Conservation (phyloP, 306 rosid genomes). For the Rosa lucieae region DNA sequence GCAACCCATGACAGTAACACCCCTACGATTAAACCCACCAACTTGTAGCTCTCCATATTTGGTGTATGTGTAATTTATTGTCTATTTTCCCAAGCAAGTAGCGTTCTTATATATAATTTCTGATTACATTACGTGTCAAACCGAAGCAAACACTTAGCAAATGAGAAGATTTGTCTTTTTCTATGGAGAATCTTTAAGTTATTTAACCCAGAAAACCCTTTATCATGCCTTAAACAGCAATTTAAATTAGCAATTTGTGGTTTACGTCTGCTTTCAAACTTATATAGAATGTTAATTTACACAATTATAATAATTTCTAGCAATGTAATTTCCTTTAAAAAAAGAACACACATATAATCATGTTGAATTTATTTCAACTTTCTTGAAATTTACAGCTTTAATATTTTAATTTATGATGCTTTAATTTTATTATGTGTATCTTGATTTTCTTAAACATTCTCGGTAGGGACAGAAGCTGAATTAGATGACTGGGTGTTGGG, state of each 20-base stretch:
- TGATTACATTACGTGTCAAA: not conserved
- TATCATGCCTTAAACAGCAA: too few species aligned
- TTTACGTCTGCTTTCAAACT: too few species aligned
- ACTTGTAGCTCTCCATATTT: constrained; percentile 35
- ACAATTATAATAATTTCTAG: too few species aligned
- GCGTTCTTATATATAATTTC: not conserved
- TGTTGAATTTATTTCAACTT: not conserved
- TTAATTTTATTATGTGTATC: too few species aligned
- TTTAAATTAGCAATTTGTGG: too few species aligned
- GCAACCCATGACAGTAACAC: constrained; percentile 33
- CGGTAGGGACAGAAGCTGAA: not conserved
- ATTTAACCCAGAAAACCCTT: too few species aligned
- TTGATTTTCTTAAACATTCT: not conserved
- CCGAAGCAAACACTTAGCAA: not conserved
- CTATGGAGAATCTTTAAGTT: too few species aligned
- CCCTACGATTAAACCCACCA: constrained; percentile 21
- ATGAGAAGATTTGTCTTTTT: not conserved
- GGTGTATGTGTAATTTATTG: not conserved
- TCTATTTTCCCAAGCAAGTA: not conserved
- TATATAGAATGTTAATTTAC: too few species aligned
- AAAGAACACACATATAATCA: not conserved
- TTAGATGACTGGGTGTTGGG: not conserved
- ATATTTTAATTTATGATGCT: too few species aligned
- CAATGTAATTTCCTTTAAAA: too few species aligned
- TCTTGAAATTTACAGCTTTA: too few species aligned